Percentiles rank a stretch among this genome's conserved stretches.
These are phyloP conservation scores for Metarhizium sp. DNA, from an alignment of 2,329 filamentous ascomycete species.

Conservation along the genomic window DNA sequence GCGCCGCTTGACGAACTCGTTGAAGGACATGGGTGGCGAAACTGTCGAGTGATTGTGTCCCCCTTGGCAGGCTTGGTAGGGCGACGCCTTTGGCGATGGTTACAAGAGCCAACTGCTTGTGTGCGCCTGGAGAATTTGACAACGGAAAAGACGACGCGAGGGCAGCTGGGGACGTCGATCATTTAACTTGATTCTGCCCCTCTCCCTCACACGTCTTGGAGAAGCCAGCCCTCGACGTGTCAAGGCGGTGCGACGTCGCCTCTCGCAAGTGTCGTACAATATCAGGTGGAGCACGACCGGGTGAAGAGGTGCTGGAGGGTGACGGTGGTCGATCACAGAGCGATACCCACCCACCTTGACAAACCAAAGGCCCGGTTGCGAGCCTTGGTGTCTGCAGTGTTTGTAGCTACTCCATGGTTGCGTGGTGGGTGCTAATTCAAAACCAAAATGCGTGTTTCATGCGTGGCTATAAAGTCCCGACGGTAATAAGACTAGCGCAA, in stretches of 20 bases:
- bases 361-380: too few species aligned
- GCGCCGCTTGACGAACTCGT: conserved; percentile 33
- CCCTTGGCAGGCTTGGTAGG: background rate
- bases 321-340: background rate
- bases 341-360: background rate
- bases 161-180: background rate
- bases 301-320: background rate
- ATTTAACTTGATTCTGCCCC: background rate
- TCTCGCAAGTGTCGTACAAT: background rate
- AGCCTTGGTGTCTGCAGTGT: too few species aligned
- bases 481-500: too few species aligned
- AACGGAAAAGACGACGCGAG: background rate
- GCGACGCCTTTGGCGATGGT: background rate
- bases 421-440: too few species aligned
- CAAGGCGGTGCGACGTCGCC: background rate
- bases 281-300: background rate
- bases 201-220: background rate
- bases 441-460: too few species aligned
- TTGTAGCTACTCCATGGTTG: too few species aligned
- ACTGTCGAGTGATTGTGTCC: too few species aligned
- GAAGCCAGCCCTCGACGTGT: background rate
- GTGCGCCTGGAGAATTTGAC: background rate
- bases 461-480: too few species aligned
- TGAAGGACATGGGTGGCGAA: conserved; percentile 26
- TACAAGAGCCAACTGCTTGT: background rate